Evolutionary conservation across 1,139 yeast genomes (phyloP).

Genomic region (Protomyces lactucae-debilis): DNA sequence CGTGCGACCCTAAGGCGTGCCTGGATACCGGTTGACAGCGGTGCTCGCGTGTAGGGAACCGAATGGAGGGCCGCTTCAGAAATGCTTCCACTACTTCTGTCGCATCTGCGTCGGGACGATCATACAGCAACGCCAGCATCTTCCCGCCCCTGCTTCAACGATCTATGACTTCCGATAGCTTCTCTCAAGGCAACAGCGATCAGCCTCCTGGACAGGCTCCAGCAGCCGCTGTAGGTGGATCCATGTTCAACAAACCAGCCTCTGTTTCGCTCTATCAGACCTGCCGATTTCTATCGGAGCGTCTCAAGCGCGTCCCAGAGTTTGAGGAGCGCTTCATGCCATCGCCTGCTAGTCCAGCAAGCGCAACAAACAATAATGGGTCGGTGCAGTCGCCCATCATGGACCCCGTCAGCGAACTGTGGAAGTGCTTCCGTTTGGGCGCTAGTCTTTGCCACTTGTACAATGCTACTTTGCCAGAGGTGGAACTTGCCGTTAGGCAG

Average conservation of each 20-base stretch:
- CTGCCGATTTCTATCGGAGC: conserved; percentile 10
- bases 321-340: conserved; percentile 14
- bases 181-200: not conserved
- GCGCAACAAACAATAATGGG: not conserved
- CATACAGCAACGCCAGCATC: not conserved
- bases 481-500: conserved; percentile 41
- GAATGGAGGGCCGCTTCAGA: conserved; percentile 2
- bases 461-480: conserved; percentile 50
- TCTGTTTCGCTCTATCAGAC: conserved; percentile 15
- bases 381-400: conserved; percentile 36
- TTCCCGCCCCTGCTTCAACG: conserved; percentile 15
- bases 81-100: not conserved
- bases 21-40: too few relatives aligned
- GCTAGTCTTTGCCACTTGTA: conserved; percentile 83
- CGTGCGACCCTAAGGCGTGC: too few relatives aligned
- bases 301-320: conserved; percentile 13
- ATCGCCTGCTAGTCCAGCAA: not conserved
- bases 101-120: not conserved
- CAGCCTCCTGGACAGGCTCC: not conserved
- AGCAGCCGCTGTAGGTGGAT: conserved; percentile 9
- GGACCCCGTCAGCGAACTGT: conserved; percentile 89
- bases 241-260: conserved; percentile 10
- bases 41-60: too few relatives aligned
- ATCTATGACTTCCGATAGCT: conserved; percentile 16
- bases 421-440: conserved; percentile 87